Conservation (phyloP, 306 rosid species). For the Corylus americana region DNA sequence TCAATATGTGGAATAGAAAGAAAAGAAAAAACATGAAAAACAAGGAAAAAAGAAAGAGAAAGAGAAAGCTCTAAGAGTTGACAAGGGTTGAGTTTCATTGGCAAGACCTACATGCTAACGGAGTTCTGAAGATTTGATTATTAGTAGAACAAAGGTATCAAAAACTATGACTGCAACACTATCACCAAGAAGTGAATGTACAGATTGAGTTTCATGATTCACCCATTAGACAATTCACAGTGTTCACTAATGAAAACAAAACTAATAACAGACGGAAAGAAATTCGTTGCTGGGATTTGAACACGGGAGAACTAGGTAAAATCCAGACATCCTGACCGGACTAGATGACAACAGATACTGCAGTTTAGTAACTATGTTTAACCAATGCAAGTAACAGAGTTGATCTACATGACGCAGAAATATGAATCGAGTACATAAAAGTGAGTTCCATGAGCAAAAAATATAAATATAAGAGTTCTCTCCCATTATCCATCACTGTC, state of each 20-base stretch:
- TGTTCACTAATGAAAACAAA: background rate
- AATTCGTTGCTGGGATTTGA: conserved; percentile 61
- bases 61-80: background rate
- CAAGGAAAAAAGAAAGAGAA: background rate
- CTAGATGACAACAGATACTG: conserved; percentile 57
- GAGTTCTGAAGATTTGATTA: background rate
- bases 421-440: background rate
- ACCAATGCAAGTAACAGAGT: background rate
- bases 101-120: background rate
- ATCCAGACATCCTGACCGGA: conserved; percentile 67
- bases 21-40: conserved; percentile 10
- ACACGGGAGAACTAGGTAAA: conserved; percentile 60
- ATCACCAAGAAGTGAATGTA: background rate
- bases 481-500: background rate
- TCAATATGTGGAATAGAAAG: conserved; percentile 31
- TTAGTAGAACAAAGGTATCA: background rate
- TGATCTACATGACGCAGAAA: background rate
- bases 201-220: background rate
- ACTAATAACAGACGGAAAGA: conserved; percentile 14
- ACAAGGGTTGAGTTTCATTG: background rate
- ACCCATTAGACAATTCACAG: background rate
- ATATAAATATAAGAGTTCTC: too few relatives aligned
- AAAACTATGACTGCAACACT: background rate
- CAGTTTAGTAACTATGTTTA: background rate
- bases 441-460: background rate